Percentiles rank a stretch among this genome's conserved stretches.
Evolutionary conservation across 2,329 filamentous ascomycete genomes (phyloP).

Genomic region (Pezicula rhizophila): DNA sequence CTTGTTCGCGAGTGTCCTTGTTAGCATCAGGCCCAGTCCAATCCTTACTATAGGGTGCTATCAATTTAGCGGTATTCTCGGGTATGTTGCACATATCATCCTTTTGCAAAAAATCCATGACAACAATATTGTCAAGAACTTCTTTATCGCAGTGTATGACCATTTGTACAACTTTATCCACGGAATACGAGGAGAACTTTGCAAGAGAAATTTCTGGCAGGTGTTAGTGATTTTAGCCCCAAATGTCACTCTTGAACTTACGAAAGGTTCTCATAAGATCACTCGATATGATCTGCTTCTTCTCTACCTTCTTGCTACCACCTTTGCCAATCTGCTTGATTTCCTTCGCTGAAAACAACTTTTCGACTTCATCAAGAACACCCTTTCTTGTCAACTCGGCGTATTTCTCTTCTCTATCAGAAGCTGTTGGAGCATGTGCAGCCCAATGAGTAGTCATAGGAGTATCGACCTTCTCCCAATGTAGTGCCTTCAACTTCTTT

Average conservation of each 20-base stretch:
- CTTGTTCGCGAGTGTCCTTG: slow-evolving; percentile 72
- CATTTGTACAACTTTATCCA: slow-evolving; percentile 83
- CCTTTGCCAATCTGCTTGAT: slow-evolving; percentile 77
- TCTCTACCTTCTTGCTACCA: slow-evolving; percentile 71
- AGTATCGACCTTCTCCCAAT: slow-evolving; percentile 98
- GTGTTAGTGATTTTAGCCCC: slow-evolving; percentile 10
- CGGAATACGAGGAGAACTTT: slow-evolving; percentile 80
- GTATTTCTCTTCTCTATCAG: slow-evolving; percentile 93
- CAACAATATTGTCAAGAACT: slow-evolving; percentile 79
- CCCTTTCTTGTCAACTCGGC: slow-evolving; percentile 88
- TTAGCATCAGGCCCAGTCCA: slow-evolving; percentile 86
- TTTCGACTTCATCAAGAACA: slow-evolving; percentile 95
- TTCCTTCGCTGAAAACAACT: slow-evolving; percentile 95
- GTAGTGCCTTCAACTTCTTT: slow-evolving; percentile 98
- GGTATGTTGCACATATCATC: slow-evolving; percentile 90
- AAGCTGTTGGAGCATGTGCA: slow-evolving; percentile 73
- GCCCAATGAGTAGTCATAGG: slow-evolving; percentile 93
- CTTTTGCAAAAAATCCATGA: slow-evolving; percentile 94
- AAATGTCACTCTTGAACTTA: slow-evolving; percentile 33
- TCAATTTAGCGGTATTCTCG: slow-evolving; percentile 81
- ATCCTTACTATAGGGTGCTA: slow-evolving; percentile 94
- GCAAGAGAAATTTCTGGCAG: slow-evolving; percentile 73
- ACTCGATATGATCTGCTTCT: slow-evolving; percentile 92
- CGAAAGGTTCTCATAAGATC: slow-evolving; percentile 85
- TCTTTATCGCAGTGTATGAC: slow-evolving; percentile 92